These are phyloP conservation scores for Iris macrosiphon DNA, from an alignment of 106 monocot species.

Conservation along the genomic window DNA sequence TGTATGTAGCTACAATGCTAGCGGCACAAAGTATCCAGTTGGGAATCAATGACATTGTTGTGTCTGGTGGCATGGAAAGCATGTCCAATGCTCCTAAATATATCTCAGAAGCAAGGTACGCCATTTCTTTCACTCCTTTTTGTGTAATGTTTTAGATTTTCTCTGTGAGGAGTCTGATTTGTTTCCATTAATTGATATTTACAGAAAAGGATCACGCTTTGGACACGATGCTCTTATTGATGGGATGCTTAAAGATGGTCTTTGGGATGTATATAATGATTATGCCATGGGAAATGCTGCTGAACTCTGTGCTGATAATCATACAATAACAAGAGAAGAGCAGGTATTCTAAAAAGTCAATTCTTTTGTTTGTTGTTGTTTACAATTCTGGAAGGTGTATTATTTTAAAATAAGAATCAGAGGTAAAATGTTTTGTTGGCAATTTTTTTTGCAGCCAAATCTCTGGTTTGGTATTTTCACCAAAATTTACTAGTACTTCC, in stretches of 20 bases:
- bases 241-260: conserved; percentile 97
- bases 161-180: background rate
- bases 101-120: conserved; percentile 83
- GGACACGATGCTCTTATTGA: conserved; percentile 91
- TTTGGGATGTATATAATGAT: conserved; percentile 96
- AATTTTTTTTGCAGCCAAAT: too few relatives aligned
- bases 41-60: conserved; percentile 92
- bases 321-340: conserved; percentile 79
- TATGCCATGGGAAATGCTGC: conserved; percentile 92
- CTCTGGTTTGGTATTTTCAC: too few relatives aligned
- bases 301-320: conserved; percentile 84
- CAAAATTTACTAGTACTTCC: too few relatives aligned
- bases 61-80: conserved; percentile 99
- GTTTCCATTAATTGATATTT: conserved; percentile 7
- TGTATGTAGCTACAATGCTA: conserved; percentile 69
- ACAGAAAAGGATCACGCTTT: conserved; percentile 94
- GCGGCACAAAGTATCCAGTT: conserved; percentile 93
- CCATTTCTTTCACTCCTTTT: background rate
- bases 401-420: too few relatives aligned
- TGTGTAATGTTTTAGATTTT: background rate
- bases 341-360: conserved; percentile 44
- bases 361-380: too few relatives aligned
- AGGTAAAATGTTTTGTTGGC: too few relatives aligned
- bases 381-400: too few relatives aligned
- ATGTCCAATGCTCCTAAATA: conserved; percentile 99